phyloP scores from a whole-genome alignment of 2,329 filamentous ascomycete species.

The Geoglossum cookeanum region DNA sequence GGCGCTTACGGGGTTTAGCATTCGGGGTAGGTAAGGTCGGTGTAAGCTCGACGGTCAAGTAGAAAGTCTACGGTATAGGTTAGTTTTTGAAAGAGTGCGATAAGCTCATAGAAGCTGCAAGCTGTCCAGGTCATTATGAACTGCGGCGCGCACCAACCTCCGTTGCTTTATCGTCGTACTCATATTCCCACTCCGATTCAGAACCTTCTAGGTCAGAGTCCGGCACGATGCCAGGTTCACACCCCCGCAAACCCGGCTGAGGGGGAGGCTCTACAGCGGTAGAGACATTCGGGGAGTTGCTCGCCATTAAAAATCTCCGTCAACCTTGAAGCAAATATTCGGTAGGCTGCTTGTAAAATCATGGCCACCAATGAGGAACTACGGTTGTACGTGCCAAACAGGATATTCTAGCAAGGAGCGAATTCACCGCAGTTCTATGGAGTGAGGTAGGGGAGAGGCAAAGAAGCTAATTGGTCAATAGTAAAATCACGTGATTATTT shows the following conservation, averaged over 20 bases:
- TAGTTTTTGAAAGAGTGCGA: not conserved
- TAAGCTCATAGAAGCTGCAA: conserved; percentile 5
- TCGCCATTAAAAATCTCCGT: not conserved
- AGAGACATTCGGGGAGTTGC: not conserved
- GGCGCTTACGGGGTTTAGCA: conserved; percentile 12
- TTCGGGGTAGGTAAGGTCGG: conserved; percentile 20
- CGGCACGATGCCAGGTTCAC: not conserved
- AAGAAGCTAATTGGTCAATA: no score
- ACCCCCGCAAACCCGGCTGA: not conserved
- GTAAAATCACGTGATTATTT: no score
- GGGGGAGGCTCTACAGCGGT: not conserved
- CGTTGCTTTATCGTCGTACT: conserved; percentile 33
- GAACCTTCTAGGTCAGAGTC: conserved; percentile 19
- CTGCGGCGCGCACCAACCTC: conserved; percentile 23
- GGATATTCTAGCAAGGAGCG: no score
- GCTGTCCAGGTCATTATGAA: conserved; percentile 1
- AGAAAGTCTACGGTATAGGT: conserved; percentile 27
- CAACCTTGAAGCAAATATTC: not conserved
- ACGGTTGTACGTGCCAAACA: no score
- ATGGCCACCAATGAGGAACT: not conserved
- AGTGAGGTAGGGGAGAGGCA: no score
- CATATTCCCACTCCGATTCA: conserved; percentile 39
- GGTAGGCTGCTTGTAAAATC: not conserved
- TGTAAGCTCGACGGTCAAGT: conserved; percentile 39
- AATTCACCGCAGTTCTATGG: no score